Evolutionary conservation across 805 yeast genomes (phyloP), one percentile per base, ranked within the genome.

Genomic region (Saccharomycopsis babjevae): DNA sequence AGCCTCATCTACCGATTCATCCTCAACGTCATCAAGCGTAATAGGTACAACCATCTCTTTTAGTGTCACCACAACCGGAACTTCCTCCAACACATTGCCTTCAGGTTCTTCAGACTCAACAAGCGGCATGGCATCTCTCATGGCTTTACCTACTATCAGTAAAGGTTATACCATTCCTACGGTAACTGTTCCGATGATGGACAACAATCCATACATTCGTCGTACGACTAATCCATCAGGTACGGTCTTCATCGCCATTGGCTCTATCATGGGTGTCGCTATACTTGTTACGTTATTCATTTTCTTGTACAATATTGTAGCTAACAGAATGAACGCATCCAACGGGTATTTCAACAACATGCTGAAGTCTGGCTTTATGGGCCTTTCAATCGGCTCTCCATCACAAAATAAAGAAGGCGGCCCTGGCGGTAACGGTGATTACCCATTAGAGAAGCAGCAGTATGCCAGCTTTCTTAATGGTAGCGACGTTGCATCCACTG

Each of bases 201-300:
- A 66, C 18, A 73, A 78, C 57, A 89, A 89, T 71, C 96, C 96
- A 11, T 84, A 79, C 67, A 76, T 89, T 20, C 72, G 79, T 66
- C 71, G 74, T 55, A 72, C 83, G 5, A 68, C 68, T 22, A 76
- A 77, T 55, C 89, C 91, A 1, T 78, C 81, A 56, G 96, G 96
- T 1, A 86, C 94, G 0, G 91, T 90, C 1, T 89, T 89, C 72
- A 89, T 90, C 58, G 86, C 88, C 0, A 86, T 89, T 52, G 96
- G 96, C 1, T 76, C 86, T 11, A 76, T 85, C 43, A 82, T 85
- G 4, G 88, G 85, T 0, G 83, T 82, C 43, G 73, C 87, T 3
- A 71, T 84, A 22, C 39, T 60, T 18, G 54, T 56, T 15, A 57
- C 57, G 11, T 28, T 43, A 13, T 43, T 62, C n/a, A 36, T 62